A percentile compares a stretch with the other conserved stretches of the same genome.
phyloP scores from a whole-genome alignment of 2,329 filamentous ascomycete genomes.

The Sporothrix euskadiensis region DNA sequence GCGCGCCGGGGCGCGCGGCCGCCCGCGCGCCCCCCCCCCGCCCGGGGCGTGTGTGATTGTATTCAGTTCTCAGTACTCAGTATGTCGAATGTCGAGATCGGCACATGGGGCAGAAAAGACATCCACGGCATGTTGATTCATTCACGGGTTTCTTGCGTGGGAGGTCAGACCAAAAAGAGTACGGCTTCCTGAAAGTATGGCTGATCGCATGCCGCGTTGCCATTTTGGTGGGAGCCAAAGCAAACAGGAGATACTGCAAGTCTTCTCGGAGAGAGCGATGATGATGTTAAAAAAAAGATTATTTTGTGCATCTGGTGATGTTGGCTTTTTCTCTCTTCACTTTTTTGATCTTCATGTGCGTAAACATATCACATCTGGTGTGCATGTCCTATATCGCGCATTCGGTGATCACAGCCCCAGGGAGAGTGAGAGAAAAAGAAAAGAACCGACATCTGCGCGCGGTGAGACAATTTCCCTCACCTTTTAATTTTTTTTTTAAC shows the following conservation, averaged over 20 bases:
- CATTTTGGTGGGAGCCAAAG: not conserved
- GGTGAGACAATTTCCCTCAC: conserved; percentile 18
- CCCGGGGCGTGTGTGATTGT: not conserved
- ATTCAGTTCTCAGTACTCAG: not conserved
- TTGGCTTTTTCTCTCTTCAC: not conserved
- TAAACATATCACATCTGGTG: not conserved
- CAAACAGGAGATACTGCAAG: not conserved
- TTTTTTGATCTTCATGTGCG: not conserved
- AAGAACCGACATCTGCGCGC: not conserved
- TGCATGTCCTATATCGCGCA: conserved; percentile 9
- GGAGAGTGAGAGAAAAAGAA: not conserved
- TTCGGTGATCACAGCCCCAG: not conserved
- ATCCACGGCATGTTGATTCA: not conserved
- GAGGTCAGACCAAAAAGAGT: not conserved
- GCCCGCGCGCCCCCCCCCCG: too few relatives aligned
- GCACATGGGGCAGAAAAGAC: not conserved
- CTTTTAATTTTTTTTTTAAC: not conserved
- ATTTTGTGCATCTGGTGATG: not conserved
- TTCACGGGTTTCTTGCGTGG: conserved; percentile 6
- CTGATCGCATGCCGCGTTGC: conserved; percentile 15
- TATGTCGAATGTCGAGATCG: not conserved
- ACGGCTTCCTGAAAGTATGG: not conserved
- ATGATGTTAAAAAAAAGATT: not conserved
- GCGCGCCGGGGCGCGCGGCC: too few relatives aligned
- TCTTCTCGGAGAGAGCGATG: conserved; percentile 1